phyloP scores from a whole-genome alignment of 306 rosid genomes.

The Quercus robur region DNA sequence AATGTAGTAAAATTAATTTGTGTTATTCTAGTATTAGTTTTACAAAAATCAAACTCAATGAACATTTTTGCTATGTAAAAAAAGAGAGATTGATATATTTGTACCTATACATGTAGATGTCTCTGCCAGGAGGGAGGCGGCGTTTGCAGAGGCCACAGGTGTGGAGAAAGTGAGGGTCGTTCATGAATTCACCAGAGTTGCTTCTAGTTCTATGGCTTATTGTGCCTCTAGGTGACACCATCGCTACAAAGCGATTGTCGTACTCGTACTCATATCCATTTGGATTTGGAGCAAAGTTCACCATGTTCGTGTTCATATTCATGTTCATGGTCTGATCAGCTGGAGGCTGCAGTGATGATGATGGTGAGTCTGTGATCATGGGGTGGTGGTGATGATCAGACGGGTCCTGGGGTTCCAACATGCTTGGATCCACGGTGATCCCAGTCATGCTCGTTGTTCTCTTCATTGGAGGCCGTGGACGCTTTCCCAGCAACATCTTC shows the following conservation, averaged over 20 bases:
- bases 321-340: not conserved
- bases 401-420: slow-evolving; percentile 21
- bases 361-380: not conserved
- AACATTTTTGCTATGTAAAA: not conserved
- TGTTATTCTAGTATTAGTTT: too few relatives aligned
- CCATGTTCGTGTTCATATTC: not conserved
- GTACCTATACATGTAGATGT: slow-evolving; percentile 90
- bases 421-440: slow-evolving; percentile 34
- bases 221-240: slow-evolving; percentile 36
- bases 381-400: not conserved
- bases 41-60: too few relatives aligned
- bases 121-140: slow-evolving; percentile 61
- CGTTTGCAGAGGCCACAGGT: slow-evolving; percentile 64
- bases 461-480: slow-evolving; percentile 46
- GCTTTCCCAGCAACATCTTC: slow-evolving; percentile 70
- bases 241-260: slow-evolving; percentile 15
- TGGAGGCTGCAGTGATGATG: not conserved
- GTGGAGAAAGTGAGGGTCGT: slow-evolving; percentile 61
- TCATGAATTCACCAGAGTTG: slow-evolving; percentile 14
- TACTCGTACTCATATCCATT: not conserved
- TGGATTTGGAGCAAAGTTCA: slow-evolving; percentile 3
- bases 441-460: slow-evolving; percentile 76
- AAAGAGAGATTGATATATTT: not conserved
- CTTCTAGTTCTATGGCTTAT: slow-evolving; percentile 10
- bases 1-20: too few relatives aligned